Evolutionary conservation across 2,329 filamentous ascomycete genomes (phyloP).

Genomic region (Ceratocystis albifundus): DNA sequence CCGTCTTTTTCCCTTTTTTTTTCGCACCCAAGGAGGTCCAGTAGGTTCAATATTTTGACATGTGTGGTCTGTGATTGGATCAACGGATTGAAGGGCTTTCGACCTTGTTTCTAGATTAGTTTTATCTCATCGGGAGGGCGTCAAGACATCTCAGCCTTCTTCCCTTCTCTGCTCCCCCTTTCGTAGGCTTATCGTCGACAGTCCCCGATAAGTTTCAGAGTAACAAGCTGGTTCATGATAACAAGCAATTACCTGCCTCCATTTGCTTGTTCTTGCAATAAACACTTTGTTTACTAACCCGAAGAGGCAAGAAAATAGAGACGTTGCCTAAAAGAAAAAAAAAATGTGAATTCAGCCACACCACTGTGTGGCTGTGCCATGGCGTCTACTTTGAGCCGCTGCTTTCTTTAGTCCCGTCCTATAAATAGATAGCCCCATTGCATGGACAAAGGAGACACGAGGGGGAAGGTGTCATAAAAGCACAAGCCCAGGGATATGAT

Average conservation of each 20-base stretch:
- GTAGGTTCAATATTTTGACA: background rate
- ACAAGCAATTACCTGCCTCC: no score
- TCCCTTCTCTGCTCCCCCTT: background rate
- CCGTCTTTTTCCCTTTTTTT: background rate
- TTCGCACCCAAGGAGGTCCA: background rate
- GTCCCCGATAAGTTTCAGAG: no score
- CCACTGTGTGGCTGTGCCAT: background rate
- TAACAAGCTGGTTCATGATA: background rate
- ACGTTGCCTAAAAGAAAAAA: background rate
- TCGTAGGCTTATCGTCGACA: background rate
- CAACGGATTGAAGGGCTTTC: background rate
- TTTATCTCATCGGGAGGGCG: background rate
- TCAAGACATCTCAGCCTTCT: background rate
- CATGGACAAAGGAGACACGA: background rate
- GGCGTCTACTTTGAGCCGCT: background rate
- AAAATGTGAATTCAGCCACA: background rate
- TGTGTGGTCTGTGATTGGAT: background rate
- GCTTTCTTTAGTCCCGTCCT: background rate
- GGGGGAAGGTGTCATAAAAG: background rate
- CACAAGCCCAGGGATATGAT: constrained; percentile 8
- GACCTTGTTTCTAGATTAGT: no score
- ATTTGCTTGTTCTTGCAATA: no score
- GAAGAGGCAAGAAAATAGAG: background rate
- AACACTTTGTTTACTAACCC: background rate
- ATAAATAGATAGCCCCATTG: constrained; percentile 3